phyloP scores from a whole-genome alignment of 495 filamentous ascomycete genomes.

The Durotheca rogersii region DNA sequence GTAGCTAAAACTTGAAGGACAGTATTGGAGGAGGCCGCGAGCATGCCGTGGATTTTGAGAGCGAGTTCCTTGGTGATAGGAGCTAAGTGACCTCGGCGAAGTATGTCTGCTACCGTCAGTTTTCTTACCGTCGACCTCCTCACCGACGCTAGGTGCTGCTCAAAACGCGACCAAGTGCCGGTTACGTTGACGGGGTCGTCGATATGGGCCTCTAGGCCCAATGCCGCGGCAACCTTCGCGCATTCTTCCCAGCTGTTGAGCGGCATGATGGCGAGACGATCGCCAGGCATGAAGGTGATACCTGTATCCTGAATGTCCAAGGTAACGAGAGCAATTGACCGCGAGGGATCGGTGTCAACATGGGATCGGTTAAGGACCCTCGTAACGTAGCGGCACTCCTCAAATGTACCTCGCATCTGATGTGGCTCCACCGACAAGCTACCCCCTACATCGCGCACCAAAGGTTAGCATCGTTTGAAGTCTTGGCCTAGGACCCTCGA shows the following conservation, averaged over 20 bases:
- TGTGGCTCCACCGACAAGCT: conserved; percentile 47
- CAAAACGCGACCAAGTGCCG: conserved; percentile 46
- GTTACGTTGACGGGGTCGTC: conserved; percentile 37
- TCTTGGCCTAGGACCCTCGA: too few species aligned
- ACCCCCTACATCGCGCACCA: conserved; percentile 17
- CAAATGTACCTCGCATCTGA: conserved; percentile 53
- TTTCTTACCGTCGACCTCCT: conserved; percentile 31
- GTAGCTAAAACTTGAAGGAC: conserved; percentile 50
- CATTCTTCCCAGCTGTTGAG: conserved; percentile 51
- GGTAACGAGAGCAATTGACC: conserved; percentile 48
- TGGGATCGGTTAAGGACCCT: conserved; percentile 42
- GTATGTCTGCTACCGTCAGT: conserved; percentile 49
- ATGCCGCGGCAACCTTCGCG: conserved; percentile 48
- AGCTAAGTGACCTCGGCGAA: conserved; percentile 49
- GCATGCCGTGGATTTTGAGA: conserved; percentile 42
- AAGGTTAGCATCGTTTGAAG: not conserved
- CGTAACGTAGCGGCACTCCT: conserved; percentile 51
- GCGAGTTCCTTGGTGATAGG: conserved; percentile 53
- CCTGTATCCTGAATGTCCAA: conserved; percentile 49
- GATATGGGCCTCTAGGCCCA: conserved; percentile 44
- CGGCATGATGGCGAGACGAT: conserved; percentile 53
- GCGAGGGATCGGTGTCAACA: conserved; percentile 45
- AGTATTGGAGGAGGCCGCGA: conserved; percentile 50
- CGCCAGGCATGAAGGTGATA: conserved; percentile 52
- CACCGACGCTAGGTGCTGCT: conserved; percentile 46